phyloP scores from a whole-genome alignment of 805 yeast species.

The Saccharomyces eubayanus region DNA sequence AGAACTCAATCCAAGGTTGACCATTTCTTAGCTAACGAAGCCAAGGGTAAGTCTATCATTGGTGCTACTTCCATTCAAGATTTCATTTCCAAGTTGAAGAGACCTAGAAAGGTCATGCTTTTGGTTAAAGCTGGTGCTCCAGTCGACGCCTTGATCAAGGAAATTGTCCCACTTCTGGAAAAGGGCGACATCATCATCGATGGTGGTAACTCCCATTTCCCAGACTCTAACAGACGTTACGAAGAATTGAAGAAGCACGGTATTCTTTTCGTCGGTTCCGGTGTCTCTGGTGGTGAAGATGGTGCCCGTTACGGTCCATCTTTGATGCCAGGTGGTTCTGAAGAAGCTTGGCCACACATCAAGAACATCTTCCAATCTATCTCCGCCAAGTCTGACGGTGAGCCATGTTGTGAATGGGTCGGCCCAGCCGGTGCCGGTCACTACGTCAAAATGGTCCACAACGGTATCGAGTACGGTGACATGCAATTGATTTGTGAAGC shows the following conservation, averaged over 20 bases:
- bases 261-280: slow-evolving; percentile 90
- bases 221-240: slow-evolving; percentile 95
- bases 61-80: slow-evolving; percentile 93
- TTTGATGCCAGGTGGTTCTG: slow-evolving; percentile 98
- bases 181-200: slow-evolving; percentile 97
- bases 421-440: slow-evolving; percentile 99
- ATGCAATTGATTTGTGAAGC: slow-evolving; percentile 99
- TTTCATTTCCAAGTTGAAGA: slow-evolving; percentile 79
- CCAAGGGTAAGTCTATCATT: slow-evolving; percentile 91
- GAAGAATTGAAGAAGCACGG: slow-evolving; percentile 83
- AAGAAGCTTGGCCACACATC: slow-evolving; percentile 97
- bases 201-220: slow-evolving; percentile 99
- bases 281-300: slow-evolving; percentile 99
- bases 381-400: slow-evolving; percentile 94
- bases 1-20: slow-evolving; percentile 95
- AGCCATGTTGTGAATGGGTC: slow-evolving; percentile 99
- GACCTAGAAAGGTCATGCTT: slow-evolving; percentile 91
- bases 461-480: slow-evolving; percentile 99
- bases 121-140: slow-evolving; percentile 96
- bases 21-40: slow-evolving; percentile 86
- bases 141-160: slow-evolving; percentile 84
- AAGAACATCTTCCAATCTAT: slow-evolving; percentile 94
- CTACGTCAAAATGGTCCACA: slow-evolving; percentile 98
- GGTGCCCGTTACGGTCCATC: slow-evolving; percentile 99
- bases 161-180: slow-evolving; percentile 84